A percentile compares a stretch with the other conserved stretches of the same genome.
Conservation (phyloP, 306 rosid genomes). For the Pterocarpus macrocarpus region DNA sequence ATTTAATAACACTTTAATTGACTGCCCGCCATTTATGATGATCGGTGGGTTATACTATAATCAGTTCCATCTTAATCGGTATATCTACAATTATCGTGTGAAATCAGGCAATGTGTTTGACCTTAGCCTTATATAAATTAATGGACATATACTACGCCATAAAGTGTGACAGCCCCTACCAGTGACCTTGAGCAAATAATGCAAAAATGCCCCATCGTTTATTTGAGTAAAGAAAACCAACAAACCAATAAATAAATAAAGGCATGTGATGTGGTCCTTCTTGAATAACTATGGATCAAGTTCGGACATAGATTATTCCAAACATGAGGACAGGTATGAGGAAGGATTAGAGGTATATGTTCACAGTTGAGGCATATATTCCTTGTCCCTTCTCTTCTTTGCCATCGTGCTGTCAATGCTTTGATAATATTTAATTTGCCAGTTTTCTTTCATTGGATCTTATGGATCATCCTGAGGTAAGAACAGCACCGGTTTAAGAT, state of each 20-base stretch:
- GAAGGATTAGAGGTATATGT: conserved; percentile 18
- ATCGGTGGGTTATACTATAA: conserved; percentile 16
- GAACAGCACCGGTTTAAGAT: conserved; percentile 45
- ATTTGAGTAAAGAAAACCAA: neutral
- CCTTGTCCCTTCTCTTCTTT: conserved; percentile 37
- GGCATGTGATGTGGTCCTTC: conserved; percentile 57
- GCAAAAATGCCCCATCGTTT: conserved; percentile 1
- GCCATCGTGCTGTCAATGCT: conserved; percentile 38
- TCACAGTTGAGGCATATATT: conserved; percentile 28
- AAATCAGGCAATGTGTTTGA: conserved; percentile 6
- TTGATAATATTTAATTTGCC: conserved; percentile 22
- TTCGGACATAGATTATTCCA: conserved; percentile 39
- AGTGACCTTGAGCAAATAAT: neutral
- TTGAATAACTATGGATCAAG: conserved; percentile 41
- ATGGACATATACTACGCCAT: neutral
- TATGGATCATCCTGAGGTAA: conserved; percentile 37
- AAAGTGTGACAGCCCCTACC: neutral
- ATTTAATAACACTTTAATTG: conserved; percentile 36
- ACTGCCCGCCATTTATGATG: conserved; percentile 3
- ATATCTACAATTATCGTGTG: neutral
- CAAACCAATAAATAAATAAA: neutral
- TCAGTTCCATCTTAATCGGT: neutral
- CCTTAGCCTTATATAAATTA: neutral
- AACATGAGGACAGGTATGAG: conserved; percentile 46
- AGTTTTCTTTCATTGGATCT: conserved; percentile 39